These are phyloP conservation scores for Lathyrus sativus DNA, from an alignment of 306 rosid species.

Conservation along the genomic window DNA sequence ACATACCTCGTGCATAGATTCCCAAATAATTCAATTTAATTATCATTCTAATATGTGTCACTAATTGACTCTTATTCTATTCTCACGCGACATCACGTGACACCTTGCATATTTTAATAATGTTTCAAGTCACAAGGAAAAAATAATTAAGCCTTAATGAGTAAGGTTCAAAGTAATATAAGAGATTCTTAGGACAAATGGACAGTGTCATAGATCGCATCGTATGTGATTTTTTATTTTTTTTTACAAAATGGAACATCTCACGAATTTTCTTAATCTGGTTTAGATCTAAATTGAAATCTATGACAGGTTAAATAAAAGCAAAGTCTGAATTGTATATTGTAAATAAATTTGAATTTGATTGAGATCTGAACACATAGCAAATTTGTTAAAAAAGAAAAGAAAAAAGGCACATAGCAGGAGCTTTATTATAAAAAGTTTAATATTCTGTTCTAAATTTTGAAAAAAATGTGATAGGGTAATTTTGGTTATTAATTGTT, in stretches of 20 bases:
- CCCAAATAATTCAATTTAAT: slow-evolving; percentile 47
- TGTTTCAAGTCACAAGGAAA: background rate
- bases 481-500: slow-evolving; percentile 31
- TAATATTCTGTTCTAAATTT: slow-evolving; percentile 37
- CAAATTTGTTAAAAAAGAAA: too few species aligned
- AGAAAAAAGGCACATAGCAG: background rate
- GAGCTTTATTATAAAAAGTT: slow-evolving; percentile 36
- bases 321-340: slow-evolving; percentile 35
- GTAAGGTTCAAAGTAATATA: too few species aligned
- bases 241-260: slow-evolving; percentile 39
- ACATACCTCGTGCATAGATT: slow-evolving; percentile 66
- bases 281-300: slow-evolving; percentile 48
- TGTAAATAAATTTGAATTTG: slow-evolving; percentile 27
- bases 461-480: slow-evolving; percentile 29
- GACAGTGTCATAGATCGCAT: slow-evolving; percentile 53
- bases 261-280: slow-evolving; percentile 30
- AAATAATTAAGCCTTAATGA: background rate
- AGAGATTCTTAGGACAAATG: slow-evolving; percentile 48
- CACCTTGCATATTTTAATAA: slow-evolving; percentile 7
- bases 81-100: slow-evolving; percentile 66
- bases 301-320: slow-evolving; percentile 24
- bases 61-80: slow-evolving; percentile 27
- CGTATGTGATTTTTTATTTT: slow-evolving; percentile 14
- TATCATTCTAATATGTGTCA: slow-evolving; percentile 36
- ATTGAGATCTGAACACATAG: slow-evolving; percentile 23